Percentiles rank a stretch among this genome's conserved stretches.
Evolutionary conservation across 345 rosid genomes (phyloP).

Genomic region (Laguncularia racemosa): DNA sequence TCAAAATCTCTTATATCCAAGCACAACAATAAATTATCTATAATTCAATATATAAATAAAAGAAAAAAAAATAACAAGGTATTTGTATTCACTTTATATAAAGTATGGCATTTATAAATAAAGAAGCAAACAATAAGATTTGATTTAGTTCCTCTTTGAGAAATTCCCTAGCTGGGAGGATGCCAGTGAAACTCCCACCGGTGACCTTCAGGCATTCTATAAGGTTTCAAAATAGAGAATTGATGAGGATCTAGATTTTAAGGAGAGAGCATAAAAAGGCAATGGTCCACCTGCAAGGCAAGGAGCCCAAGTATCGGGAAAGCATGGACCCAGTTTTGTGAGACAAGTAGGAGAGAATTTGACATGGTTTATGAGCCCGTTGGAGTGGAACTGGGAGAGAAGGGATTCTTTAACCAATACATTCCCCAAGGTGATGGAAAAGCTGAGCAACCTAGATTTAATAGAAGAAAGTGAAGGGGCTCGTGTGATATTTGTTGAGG

Average conservation of each 20-base stretch:
- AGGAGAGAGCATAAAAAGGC: constrained; percentile 89
- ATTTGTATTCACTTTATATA: too few species aligned
- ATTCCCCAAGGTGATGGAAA: constrained; percentile 58
- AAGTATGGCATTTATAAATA: too few species aligned
- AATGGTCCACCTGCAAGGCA: constrained; percentile 93
- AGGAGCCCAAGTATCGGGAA: constrained; percentile 61
- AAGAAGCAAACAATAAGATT: too few species aligned
- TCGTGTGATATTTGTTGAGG: constrained; percentile 80
- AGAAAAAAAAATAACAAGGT: too few species aligned
- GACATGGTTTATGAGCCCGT: constrained; percentile 73
- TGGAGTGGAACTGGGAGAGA: constrained; percentile 75
- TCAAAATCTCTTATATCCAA: too few species aligned
- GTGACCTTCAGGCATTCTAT: constrained; percentile 90
- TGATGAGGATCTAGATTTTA: constrained; percentile 61
- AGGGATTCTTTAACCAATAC: constrained; percentile 89
- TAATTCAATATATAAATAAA: too few species aligned
- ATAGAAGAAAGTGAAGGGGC: constrained; percentile 87
- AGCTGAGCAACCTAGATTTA: constrained; percentile 48
- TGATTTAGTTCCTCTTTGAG: constrained; percentile 86
- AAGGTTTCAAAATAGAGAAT: constrained; percentile 73
- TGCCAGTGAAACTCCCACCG: constrained; percentile 67
- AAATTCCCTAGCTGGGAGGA: constrained; percentile 61
- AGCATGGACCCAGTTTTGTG: constrained; percentile 83
- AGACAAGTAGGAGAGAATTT: constrained; percentile 74
- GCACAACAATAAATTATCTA: too few species aligned